phyloP scores from a whole-genome alignment of 306 rosid genomes.

The Boehmeria nivea region DNA sequence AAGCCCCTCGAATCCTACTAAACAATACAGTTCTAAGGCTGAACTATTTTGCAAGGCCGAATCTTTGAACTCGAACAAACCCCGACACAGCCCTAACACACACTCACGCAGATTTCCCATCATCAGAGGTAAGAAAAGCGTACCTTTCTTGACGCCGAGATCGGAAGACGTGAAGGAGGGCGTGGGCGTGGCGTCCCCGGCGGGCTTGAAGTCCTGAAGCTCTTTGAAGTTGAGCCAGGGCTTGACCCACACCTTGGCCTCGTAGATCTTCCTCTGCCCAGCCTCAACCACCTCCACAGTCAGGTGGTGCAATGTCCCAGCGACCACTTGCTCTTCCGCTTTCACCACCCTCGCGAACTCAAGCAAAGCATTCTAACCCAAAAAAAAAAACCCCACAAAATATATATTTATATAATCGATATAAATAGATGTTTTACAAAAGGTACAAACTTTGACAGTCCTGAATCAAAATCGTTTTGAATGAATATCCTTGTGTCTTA shows the following conservation, averaged over 20 bases:
- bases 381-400: no score
- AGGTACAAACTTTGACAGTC: no score
- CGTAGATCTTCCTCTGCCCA: slow-evolving; percentile 68
- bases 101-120: neutral
- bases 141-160: slow-evolving; percentile 68
- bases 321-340: slow-evolving; percentile 77
- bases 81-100: neutral
- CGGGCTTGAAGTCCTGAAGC: slow-evolving; percentile 65
- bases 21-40: no score
- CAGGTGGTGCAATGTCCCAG: slow-evolving; percentile 69
- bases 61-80: neutral
- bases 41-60: no score
- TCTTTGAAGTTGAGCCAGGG: slow-evolving; percentile 80
- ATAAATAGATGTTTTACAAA: no score
- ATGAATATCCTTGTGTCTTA: no score
- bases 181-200: slow-evolving; percentile 29
- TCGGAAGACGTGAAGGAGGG: slow-evolving; percentile 48
- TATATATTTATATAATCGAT: no score
- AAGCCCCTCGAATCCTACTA: no score
- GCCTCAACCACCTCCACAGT: slow-evolving; percentile 65
- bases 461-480: no score
- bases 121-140: neutral
- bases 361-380: slow-evolving; percentile 38
- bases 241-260: slow-evolving; percentile 90
- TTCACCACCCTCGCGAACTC: slow-evolving; percentile 73